Percentiles rank a stretch among this genome's conserved stretches.
Evolutionary conservation across 768 basidiomycete species (phyloP).

Genomic region (Nevesoporus exiguus): DNA sequence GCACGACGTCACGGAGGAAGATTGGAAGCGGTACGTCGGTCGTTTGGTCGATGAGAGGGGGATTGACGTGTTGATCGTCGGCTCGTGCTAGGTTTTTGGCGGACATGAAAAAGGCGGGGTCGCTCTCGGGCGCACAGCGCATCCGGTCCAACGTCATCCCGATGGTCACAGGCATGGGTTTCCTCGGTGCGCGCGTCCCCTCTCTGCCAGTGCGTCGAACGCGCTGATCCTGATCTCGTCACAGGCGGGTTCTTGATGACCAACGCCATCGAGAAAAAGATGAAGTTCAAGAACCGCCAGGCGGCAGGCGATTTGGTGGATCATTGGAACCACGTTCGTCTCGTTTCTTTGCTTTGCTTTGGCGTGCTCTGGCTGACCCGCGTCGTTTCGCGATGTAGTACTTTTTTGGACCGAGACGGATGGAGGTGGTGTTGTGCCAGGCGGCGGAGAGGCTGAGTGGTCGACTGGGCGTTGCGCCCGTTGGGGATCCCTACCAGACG

Average conservation of each 20-base stretch:
- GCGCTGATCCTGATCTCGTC: background rate
- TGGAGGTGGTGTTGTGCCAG: constrained; percentile 41
- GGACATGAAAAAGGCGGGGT: constrained; percentile 34
- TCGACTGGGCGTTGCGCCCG: constrained; percentile 18
- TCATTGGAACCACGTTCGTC: constrained; percentile 50
- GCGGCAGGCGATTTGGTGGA: constrained; percentile 43
- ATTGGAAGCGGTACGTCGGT: constrained; percentile 43
- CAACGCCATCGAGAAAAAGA: constrained; percentile 15
- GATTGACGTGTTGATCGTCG: background rate
- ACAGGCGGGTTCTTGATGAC: constrained; percentile 21
- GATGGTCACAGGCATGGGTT: constrained; percentile 28
- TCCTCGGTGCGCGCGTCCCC: constrained; percentile 18
- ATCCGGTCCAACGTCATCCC: constrained; percentile 32
- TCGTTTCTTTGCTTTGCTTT: background rate
- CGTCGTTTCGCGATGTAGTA: constrained; percentile 26
- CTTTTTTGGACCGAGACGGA: constrained; percentile 46
- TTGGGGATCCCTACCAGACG: constrained; percentile 16
- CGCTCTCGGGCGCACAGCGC: constrained; percentile 35
- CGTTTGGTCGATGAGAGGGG: too few species aligned
- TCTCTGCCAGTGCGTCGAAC: background rate
- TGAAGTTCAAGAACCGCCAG: constrained; percentile 36
- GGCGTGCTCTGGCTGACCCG: background rate
- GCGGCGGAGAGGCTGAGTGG: constrained; percentile 31
- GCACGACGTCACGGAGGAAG: constrained; percentile 47
- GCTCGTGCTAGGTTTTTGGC: constrained; percentile 38